Base-by-base conservation (phyloP, 257 asterid genomes). In the Anisodus tanguticus region DNA sequence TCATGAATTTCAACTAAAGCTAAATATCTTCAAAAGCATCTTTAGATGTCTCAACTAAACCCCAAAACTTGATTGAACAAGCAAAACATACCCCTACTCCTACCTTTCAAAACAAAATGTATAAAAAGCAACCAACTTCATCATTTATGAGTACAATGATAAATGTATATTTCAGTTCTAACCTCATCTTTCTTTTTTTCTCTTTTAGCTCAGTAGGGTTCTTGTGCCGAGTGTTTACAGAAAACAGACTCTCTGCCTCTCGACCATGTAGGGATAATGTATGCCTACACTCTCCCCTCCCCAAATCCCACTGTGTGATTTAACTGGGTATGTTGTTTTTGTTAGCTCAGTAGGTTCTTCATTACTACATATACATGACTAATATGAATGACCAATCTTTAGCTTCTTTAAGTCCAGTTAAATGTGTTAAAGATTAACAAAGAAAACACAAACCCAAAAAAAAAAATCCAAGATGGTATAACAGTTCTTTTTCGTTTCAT, bases 401-500 rank as follows among this genome's bases (percentile, higher is more conserved):
- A 83, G 71, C 84, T 82, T 70, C 85, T 71, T 76, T 74, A 64
- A 58, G 39, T 51, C 58, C 80, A 66, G 84, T 67, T 37, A 84
- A 68, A 86, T 79, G 55, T 63, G 45, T 49, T 22, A 51, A 82
- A 19, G 49, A 58, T 69, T 51, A 54, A 31, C 7, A 53, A 79
- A 68, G 66, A 22, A 62, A 19, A 1, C 47, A 79, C 57, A 15
- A 64, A 57, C n/a, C 26, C 4, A 7, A 77, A 86, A 84, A 83
- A 31, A 31, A 31, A 31, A 31, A 1, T 12, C 63, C 82, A 31
- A 31, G 35, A 31, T 31, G 35, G 35, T 31, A 31, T 79, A 80
- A 88, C 69, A 79, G 60, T 68, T 86, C 83, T 64, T 82, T 84
- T 74, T 77, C 82, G 86, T 55, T 68, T 81, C 88, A 31, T 87